Evolutionary conservation across 768 basidiomycete genomes (phyloP).

Genomic region (Russula compacta): DNA sequence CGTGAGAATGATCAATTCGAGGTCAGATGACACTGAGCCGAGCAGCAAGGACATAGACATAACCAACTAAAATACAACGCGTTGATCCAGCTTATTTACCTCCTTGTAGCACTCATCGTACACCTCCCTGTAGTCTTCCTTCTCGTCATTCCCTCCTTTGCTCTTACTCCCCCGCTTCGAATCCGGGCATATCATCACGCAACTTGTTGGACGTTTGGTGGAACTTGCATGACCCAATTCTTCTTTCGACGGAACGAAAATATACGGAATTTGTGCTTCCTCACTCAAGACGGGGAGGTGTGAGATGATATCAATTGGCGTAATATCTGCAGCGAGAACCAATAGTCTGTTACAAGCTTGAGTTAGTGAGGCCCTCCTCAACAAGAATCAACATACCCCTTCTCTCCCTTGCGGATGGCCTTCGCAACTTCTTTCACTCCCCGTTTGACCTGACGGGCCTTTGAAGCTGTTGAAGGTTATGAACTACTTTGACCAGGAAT

Average conservation of each 20-base stretch:
- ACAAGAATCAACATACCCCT: constrained; percentile 51
- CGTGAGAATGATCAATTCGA: background rate
- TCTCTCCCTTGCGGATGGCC: constrained; percentile 93
- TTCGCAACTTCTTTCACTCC: constrained; percentile 99
- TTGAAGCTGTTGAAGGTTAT: constrained; percentile 55
- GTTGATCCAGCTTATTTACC: constrained; percentile 70
- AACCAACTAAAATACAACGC: constrained; percentile 36
- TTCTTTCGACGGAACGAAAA: constrained; percentile 88
- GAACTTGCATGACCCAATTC: constrained; percentile 92
- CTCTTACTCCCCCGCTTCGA: constrained; percentile 61
- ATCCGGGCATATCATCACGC: constrained; percentile 88
- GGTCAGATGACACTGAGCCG: background rate
- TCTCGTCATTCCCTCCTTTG: constrained; percentile 50
- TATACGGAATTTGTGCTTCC: constrained; percentile 84
- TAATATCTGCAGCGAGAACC: constrained; percentile 92
- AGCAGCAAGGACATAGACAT: too few species aligned
- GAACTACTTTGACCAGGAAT: background rate
- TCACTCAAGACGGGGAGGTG: constrained; percentile 93
- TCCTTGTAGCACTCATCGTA: constrained; percentile 84
- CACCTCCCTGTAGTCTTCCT: constrained; percentile 70
- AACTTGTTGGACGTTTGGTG: constrained; percentile 97
- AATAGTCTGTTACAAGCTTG: constrained; percentile 50
- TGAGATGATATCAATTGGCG: constrained; percentile 96
- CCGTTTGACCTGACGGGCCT: constrained; percentile 89
- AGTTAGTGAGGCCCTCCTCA: background rate